Conservation (phyloP, 1,284 basidiomycete genomes). For the Boletus sp. region DNA sequence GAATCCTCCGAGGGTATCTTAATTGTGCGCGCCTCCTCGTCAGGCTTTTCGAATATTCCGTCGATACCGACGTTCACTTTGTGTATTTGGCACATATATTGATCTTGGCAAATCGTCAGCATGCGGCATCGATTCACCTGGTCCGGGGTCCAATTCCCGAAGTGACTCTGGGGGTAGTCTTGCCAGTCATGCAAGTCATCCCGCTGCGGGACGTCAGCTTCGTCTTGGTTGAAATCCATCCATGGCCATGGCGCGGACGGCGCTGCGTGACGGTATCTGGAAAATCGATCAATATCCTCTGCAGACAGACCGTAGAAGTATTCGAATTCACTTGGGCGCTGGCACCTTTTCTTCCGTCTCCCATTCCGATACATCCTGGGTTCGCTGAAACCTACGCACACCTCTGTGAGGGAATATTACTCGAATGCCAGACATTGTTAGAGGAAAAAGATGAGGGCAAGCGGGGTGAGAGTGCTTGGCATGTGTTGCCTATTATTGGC, state of each 20-base stretch:
- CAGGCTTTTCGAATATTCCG: slow-evolving; percentile 26
- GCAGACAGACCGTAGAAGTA: neutral
- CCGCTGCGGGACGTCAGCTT: slow-evolving; percentile 8
- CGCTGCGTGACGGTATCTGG: slow-evolving; percentile 34
- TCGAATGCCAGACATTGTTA: slow-evolving; percentile 8
- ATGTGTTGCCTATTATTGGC: slow-evolving; percentile 9
- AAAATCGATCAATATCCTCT: neutral
- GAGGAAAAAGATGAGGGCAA: neutral
- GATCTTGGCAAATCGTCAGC: slow-evolving; percentile 24
- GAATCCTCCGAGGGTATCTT: slow-evolving; percentile 7
- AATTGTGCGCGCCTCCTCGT: neutral
- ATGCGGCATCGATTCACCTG: slow-evolving; percentile 43
- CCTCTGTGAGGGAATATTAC: neutral
- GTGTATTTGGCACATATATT: slow-evolving; percentile 36
- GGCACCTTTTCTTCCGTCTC: slow-evolving; percentile 13
- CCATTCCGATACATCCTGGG: slow-evolving; percentile 19
- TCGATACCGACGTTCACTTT: slow-evolving; percentile 41
- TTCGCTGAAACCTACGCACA: neutral
- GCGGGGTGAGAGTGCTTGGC: neutral
- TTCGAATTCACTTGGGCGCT: slow-evolving; percentile 19
- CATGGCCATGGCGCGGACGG: slow-evolving; percentile 39
- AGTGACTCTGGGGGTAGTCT: slow-evolving; percentile 45
- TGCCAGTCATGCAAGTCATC: slow-evolving; percentile 17
- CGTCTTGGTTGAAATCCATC: slow-evolving; percentile 32
- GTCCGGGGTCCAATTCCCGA: slow-evolving; percentile 48